Conservation (phyloP, 176 grass and related monocot genomes). For the Elymus sibiricus region DNA sequence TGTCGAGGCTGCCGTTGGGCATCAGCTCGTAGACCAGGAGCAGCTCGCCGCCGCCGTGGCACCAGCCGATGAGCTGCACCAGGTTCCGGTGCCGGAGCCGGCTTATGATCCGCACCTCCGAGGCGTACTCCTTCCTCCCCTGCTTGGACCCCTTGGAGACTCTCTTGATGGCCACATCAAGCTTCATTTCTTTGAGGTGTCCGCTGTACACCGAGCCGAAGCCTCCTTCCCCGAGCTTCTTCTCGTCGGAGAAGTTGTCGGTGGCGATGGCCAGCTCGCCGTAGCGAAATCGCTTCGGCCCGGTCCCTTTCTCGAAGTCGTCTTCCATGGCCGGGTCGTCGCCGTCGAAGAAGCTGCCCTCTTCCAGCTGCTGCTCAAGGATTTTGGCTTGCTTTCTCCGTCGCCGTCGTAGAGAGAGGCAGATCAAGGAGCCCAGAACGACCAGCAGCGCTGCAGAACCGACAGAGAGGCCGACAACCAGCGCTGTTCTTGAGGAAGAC, state of each 20-base stretch:
- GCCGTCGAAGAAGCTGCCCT: not conserved
- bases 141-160: slow-evolving; percentile 31
- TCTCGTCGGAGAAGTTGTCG: not conserved
- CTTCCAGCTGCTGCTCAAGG: not conserved
- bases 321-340: slow-evolving; percentile 8
- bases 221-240: slow-evolving; percentile 19
- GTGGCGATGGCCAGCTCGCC: slow-evolving; percentile 24
- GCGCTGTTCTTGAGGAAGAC: not conserved
- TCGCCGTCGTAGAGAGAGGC: not conserved
- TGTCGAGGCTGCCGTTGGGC: slow-evolving; percentile 63
- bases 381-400: not conserved
- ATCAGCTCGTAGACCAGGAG: slow-evolving; percentile 52
- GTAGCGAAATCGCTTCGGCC: slow-evolving; percentile 24
- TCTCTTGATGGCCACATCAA: not conserved
- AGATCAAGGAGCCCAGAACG: not conserved
- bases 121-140: slow-evolving; percentile 52
- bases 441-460: not conserved
- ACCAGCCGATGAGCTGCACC: slow-evolving; percentile 70
- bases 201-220: slow-evolving; percentile 33
- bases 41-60: slow-evolving; percentile 41
- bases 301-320: slow-evolving; percentile 26
- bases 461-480: not conserved
- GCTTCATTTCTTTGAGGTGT: not conserved
- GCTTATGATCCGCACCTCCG: slow-evolving; percentile 64
- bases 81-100: slow-evolving; percentile 52